phyloP scores from a whole-genome alignment of 148 eudicot genomes.

The Cornus kousa region DNA sequence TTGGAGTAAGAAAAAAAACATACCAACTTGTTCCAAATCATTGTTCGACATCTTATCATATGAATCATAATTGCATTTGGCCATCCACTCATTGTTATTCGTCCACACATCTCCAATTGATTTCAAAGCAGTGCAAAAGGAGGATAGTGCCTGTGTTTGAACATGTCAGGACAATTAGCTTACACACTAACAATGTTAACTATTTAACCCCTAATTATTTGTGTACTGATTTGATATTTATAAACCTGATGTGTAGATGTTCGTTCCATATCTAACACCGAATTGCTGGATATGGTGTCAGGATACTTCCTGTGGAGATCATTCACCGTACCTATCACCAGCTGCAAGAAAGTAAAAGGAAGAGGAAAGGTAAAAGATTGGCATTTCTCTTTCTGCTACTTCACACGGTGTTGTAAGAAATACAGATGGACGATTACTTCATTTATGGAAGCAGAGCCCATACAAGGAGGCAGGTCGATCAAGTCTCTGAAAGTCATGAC shows the following conservation, averaged over 20 bases:
- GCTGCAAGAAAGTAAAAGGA: conserved; percentile 33
- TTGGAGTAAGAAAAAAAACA: conserved; percentile 6
- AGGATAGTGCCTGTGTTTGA: conserved; percentile 49
- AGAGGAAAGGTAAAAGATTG: conserved; percentile 7
- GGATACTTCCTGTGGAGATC: conserved; percentile 82
- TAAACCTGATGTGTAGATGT: conserved; percentile 66
- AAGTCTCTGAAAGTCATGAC: conserved; percentile 70
- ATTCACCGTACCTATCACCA: conserved; percentile 67
- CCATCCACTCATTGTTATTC: conserved; percentile 54
- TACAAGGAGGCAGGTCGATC: conserved; percentile 73
- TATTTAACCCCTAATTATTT: not conserved
- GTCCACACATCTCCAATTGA: conserved; percentile 77
- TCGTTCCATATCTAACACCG: conserved; percentile 52
- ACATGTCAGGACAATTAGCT: conserved; percentile 12
- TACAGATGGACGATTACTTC: conserved; percentile 43
- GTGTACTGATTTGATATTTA: not conserved
- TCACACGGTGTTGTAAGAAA: not conserved
- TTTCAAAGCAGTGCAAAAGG: conserved; percentile 64
- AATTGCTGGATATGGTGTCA: conserved; percentile 41
- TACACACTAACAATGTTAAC: not conserved
- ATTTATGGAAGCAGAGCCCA: conserved; percentile 57
- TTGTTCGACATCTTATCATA: conserved; percentile 28
- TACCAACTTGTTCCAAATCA: conserved; percentile 68
- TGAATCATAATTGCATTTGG: conserved; percentile 35
- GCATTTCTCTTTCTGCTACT: not conserved